phyloP scores from a whole-genome alignment of 129 eudicot species.

The Flaveria linearis region DNA sequence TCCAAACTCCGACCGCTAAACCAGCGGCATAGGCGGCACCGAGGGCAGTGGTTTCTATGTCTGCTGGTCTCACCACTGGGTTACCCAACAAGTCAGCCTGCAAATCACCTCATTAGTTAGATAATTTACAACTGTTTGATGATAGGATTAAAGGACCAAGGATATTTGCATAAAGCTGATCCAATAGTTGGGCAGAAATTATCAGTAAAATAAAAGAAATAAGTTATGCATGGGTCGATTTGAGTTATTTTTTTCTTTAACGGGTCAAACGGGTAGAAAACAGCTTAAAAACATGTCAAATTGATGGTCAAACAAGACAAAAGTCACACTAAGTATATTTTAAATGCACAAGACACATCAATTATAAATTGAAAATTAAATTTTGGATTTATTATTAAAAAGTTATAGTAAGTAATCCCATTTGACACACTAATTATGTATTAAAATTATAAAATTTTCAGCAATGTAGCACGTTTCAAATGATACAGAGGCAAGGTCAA shows the following conservation, averaged over 20 bases:
- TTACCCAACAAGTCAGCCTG: constrained; percentile 88
- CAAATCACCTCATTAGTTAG: neutral
- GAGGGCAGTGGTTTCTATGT: constrained; percentile 92
- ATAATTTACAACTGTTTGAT: neutral
- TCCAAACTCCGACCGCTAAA: constrained; percentile 90
- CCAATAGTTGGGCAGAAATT: too few species aligned
- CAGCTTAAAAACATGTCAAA: neutral
- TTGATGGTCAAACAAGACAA: too few species aligned
- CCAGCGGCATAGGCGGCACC: constrained; percentile 99
- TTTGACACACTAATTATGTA: too few species aligned
- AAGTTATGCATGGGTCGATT: neutral
- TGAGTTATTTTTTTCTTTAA: neutral
- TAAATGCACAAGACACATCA: too few species aligned
- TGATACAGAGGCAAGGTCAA: neutral
- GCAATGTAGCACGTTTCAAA: too few species aligned
- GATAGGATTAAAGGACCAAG: neutral
- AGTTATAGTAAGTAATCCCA: too few species aligned
- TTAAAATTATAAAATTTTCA: too few species aligned
- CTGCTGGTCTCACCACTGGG: constrained; percentile 89
- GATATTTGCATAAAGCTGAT: neutral
- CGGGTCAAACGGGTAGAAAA: neutral
- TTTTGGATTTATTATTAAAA: too few species aligned
- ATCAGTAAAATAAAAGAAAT: too few species aligned
- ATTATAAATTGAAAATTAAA: too few species aligned
- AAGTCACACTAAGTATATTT: too few species aligned